Base-by-base conservation (phyloP, 148 eudicot species). In the Camellia japonica region DNA sequence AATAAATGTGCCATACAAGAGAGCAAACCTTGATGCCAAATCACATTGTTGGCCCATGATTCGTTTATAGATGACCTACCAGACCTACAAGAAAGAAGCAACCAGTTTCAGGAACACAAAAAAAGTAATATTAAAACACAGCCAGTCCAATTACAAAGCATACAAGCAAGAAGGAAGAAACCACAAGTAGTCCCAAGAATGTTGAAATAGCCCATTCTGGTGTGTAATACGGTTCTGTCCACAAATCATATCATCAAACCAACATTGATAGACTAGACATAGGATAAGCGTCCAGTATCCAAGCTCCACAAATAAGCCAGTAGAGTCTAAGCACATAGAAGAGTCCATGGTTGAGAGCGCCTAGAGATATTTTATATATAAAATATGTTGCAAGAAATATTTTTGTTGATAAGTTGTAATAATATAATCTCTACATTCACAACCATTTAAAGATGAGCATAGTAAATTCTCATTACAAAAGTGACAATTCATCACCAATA, bases 61-160 rank as follows among this genome's bases (percentile, higher is more conserved):
- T 91, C 97, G 68, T 90, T 83, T 66, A 88, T 73, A 49, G 93
- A 86, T 79, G 95, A 77, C 77, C 83, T 91, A n/a, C 97, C 97
- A 43, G 93, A 90, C 84, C 97, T 93, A 76, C 61, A 86, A 73
- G 56, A 10, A 68, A 76, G 23, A 47, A 78, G 60, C 75, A 72
- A 72, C 16, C 60, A 20, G 18, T 72, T 44, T 49, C 60, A 52
- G 16, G 42, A 51, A 23, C 43, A 52, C 59, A n/a, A 70, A 38
- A 20, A 66, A 30, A 30, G 15, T 46, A 70, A 8, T n/a, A 46
- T n/a, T 56, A 70, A 54, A 49, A 46, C 7, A 49, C 43, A 9
- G 38, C 15, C 42, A 72, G 12, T 23, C 7, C 44, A 15, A 68
- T 1, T 3, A 68, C 2, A 7, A 6, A 3, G 38, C 2, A 23